Conservation (phyloP, 345 rosid genomes). For the Aquilaria sinensis region DNA sequence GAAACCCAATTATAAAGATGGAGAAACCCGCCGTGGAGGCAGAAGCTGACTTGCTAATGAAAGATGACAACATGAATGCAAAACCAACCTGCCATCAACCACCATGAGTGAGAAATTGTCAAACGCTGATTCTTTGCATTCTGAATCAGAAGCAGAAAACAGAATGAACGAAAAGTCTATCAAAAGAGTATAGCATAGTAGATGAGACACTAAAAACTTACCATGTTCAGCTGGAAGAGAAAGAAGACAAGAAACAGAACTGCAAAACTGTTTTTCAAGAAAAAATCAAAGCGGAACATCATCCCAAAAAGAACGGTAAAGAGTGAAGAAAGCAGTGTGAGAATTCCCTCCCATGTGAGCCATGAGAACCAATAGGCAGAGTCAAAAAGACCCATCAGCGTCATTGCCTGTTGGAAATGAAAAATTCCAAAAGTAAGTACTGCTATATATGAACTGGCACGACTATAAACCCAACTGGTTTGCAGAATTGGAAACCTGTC, state of each 20-base stretch:
- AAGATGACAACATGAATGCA: conserved; percentile 83
- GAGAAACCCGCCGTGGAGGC: conserved; percentile 77
- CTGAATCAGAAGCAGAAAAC: conserved; percentile 9
- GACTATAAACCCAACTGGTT: conserved; percentile 1
- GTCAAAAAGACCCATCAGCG: conserved; percentile 84
- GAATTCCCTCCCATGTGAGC: conserved; percentile 79
- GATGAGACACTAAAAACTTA: conserved; percentile 20
- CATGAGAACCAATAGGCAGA: conserved; percentile 88
- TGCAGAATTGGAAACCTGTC: conserved; percentile 50
- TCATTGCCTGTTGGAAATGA: conserved; percentile 61
- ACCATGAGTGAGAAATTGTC: conserved; percentile 9
- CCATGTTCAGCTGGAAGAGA: conserved; percentile 89
- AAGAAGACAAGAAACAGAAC: conserved; percentile 73
- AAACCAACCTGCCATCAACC: conserved; percentile 54
- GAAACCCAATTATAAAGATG: conserved; percentile 64
- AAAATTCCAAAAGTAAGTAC: not conserved
- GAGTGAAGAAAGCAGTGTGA: conserved; percentile 63
- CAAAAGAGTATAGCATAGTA: not conserved
- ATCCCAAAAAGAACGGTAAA: conserved; percentile 75
- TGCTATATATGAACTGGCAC: not conserved
- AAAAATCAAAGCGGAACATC: conserved; percentile 92
- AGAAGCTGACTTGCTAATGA: conserved; percentile 74
- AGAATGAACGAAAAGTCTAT: not conserved
- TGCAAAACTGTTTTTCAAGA: conserved; percentile 73
- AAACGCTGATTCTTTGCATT: not conserved